Evolutionary conservation across 2,329 filamentous ascomycete species (phyloP).

Genomic region (Colletotrichum paranaense): DNA sequence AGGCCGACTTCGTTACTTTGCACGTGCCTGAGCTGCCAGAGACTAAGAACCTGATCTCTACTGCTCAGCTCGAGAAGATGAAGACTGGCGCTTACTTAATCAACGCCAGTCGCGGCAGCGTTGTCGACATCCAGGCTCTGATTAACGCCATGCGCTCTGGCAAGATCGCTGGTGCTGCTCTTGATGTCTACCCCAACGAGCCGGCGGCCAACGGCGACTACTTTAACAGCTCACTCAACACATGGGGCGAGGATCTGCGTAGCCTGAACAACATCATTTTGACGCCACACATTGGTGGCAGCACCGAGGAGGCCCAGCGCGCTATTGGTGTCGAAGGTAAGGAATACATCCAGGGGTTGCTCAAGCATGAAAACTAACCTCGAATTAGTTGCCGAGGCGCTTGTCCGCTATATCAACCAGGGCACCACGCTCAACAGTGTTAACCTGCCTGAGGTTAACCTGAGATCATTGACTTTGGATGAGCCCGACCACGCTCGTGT

Average conservation of each 20-base stretch:
- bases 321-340: conserved; percentile 90
- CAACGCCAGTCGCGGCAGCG: conserved; percentile 93
- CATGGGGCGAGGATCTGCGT: conserved; percentile 87
- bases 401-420: conserved; percentile 96
- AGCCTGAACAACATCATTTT: conserved; percentile 92
- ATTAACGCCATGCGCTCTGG: conserved; percentile 88
- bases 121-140: conserved; percentile 93
- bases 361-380: not conserved
- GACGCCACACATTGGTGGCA: conserved; percentile 96
- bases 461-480: conserved; percentile 90
- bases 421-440: conserved; percentile 91
- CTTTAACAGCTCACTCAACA: conserved; percentile 86
- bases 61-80: conserved; percentile 84
- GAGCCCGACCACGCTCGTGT: conserved; percentile 90
- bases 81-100: conserved; percentile 93
- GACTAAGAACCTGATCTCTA: conserved; percentile 92
- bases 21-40: conserved; percentile 95
- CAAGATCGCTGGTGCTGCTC: conserved; percentile 91
- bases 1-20: conserved; percentile 91
- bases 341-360: conserved; percentile 1
- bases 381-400: conserved; percentile 77
- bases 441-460: conserved; percentile 94
- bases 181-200: conserved; percentile 96
- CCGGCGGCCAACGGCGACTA: conserved; percentile 95
- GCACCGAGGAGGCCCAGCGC: conserved; percentile 96